Conservation (phyloP, 495 filamentous ascomycete genomes). For the Tuber magnatum region DNA sequence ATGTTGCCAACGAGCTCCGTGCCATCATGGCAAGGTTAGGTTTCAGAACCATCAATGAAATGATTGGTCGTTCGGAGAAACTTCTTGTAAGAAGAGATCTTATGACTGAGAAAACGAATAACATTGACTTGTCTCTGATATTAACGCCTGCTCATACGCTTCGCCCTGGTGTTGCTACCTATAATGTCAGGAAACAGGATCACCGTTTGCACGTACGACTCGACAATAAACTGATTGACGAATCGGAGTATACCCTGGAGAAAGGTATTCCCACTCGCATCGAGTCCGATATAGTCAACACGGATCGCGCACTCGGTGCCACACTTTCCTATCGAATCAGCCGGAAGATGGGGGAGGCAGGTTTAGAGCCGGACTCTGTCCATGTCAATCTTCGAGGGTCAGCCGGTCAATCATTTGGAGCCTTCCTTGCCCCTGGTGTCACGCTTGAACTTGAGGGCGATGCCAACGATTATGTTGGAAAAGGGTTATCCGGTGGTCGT, state of each 20-base stretch:
- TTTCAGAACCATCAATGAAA: constrained; percentile 93
- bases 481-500: constrained; percentile 91
- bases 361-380: constrained; percentile 88
- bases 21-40: constrained; percentile 98
- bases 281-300: constrained; percentile 97
- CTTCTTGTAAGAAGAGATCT: constrained; percentile 85
- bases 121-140: constrained; percentile 91
- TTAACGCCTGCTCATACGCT: constrained; percentile 94
- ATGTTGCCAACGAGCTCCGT: constrained; percentile 92
- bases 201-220: constrained; percentile 87
- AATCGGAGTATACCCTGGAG: constrained; percentile 92
- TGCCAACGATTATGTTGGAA: constrained; percentile 96
- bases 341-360: constrained; percentile 81
- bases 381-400: constrained; percentile 99
- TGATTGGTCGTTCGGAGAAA: constrained; percentile 89
- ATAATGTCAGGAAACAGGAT: constrained; percentile 98
- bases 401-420: constrained; percentile 95
- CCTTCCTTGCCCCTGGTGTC: constrained; percentile 88
- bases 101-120: constrained; percentile 78
- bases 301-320: constrained; percentile 88
- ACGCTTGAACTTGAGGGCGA: constrained; percentile 97
- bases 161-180: constrained; percentile 91
- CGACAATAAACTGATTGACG: constrained; percentile 97
- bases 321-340: constrained; percentile 97
- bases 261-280: constrained; percentile 92